Percentiles rank a stretch among this genome's conserved stretches.
phyloP scores from a whole-genome alignment of 208 protist species.

The Trypanosoma avium region DNA sequence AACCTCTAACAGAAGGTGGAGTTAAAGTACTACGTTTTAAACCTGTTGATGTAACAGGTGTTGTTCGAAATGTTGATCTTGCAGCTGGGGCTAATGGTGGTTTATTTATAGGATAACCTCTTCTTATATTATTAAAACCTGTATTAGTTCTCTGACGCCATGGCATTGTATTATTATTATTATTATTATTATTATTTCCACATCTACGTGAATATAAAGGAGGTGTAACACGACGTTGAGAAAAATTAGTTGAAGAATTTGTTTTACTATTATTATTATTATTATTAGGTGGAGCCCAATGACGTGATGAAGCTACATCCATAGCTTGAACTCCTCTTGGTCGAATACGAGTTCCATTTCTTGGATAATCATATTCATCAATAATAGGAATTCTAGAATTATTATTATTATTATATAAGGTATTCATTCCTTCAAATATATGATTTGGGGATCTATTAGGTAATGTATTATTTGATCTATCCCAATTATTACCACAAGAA shows the following conservation, averaged over 20 bases:
- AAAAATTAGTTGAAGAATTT: no score
- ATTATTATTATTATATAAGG: conserved; percentile 17
- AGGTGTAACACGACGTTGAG: neutral
- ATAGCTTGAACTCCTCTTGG: conserved; percentile 47
- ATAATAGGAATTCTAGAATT: conserved; percentile 29
- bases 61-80: neutral
- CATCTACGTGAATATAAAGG: neutral
- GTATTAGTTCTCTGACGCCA: conserved; percentile 27
- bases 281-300: neutral
- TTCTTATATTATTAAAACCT: neutral
- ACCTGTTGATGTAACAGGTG: neutral
- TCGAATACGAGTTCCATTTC: conserved; percentile 43
- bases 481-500: neutral
- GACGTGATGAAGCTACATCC: conserved; percentile 39
- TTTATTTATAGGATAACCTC: conserved; percentile 4
- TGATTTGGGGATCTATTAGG: neutral
- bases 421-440: conserved; percentile 15
- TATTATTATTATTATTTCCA: neutral
- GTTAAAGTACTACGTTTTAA: conserved; percentile 1
- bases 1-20: conserved; percentile 16
- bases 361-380: conserved; percentile 51
- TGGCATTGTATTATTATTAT: conserved; percentile 8
- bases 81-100: conserved; percentile 25
- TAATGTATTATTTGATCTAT: neutral
- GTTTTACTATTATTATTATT: neutral